Percentiles rank a stretch among this genome's conserved stretches.
phyloP scores from a whole-genome alignment of 495 filamentous ascomycete species.

The Neurospora sp. region DNA sequence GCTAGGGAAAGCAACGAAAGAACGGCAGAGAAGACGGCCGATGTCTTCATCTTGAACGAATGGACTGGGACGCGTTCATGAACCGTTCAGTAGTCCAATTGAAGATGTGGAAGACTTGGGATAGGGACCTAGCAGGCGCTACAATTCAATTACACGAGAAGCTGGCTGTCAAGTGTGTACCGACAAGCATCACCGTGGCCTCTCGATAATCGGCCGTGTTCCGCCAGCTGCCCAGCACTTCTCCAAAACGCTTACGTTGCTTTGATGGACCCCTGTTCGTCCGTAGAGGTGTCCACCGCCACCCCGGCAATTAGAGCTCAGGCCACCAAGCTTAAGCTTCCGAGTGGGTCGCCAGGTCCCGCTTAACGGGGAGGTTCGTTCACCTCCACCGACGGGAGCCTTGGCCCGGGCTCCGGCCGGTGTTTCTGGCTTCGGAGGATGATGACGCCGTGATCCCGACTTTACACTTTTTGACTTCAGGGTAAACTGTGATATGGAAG shows the following conservation, averaged over 20 bases:
- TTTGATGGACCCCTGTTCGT: slow-evolving; percentile 16
- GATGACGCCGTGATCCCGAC: background rate
- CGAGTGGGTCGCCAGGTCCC: background rate
- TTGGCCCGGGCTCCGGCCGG: background rate
- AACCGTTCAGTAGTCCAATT: slow-evolving; percentile 17
- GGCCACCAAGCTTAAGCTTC: background rate
- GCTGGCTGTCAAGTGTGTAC: slow-evolving; percentile 1
- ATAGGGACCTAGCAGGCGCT: background rate
- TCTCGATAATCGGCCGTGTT: slow-evolving; percentile 7
- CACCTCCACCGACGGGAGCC: background rate
- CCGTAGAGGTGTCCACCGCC: background rate
- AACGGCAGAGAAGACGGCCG: slow-evolving; percentile 38
- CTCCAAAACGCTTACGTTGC: slow-evolving; percentile 33
- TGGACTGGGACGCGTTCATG: slow-evolving; percentile 26
- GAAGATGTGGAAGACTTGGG: background rate
- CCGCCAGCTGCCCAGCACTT: slow-evolving; percentile 8
- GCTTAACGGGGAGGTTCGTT: background rate
- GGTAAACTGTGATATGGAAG: background rate
- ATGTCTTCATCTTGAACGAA: slow-evolving; percentile 42
- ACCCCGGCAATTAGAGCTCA: background rate
- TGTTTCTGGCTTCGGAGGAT: background rate
- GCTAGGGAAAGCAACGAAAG: slow-evolving; percentile 37
- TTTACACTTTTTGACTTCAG: background rate
- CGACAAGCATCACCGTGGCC: slow-evolving; percentile 22
- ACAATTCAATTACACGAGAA: background rate